phyloP scores from a whole-genome alignment of 2,329 filamentous ascomycete genomes.

The Ceratocystis diversiconidia region DNA sequence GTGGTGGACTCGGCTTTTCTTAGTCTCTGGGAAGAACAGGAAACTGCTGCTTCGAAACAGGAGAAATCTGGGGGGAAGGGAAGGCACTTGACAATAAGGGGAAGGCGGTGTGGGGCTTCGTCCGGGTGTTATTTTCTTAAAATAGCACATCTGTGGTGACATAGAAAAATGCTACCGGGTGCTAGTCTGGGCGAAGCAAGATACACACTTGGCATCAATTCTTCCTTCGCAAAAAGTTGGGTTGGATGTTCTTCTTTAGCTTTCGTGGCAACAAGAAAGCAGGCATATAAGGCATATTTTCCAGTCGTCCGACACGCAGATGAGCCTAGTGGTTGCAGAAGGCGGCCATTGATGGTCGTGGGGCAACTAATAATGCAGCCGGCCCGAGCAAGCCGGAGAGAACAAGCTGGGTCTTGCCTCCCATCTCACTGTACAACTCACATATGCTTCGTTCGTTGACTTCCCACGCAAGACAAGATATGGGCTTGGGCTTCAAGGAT shows the following conservation, averaged over 20 bases:
- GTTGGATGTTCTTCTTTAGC: neutral
- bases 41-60: neutral
- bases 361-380: neutral
- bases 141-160: neutral
- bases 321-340: neutral
- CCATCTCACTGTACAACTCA: too few relatives aligned
- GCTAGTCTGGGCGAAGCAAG: neutral
- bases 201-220: neutral
- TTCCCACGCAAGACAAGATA: neutral
- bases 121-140: neutral
- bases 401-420: neutral
- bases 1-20: neutral
- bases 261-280: neutral
- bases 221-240: neutral
- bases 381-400: neutral
- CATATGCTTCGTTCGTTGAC: neutral
- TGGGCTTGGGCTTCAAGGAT: neutral
- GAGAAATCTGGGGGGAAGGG: neutral
- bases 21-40: neutral
- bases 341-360: neutral
- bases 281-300: neutral
- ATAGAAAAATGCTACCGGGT: neutral
- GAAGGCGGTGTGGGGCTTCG: neutral
- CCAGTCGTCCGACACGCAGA: neutral
- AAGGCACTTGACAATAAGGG: neutral